Evolutionary conservation across 2,329 filamentous ascomycete genomes (phyloP), one percentile per base, ranked within the genome.

Genomic region (Huntiella savannae): DNA sequence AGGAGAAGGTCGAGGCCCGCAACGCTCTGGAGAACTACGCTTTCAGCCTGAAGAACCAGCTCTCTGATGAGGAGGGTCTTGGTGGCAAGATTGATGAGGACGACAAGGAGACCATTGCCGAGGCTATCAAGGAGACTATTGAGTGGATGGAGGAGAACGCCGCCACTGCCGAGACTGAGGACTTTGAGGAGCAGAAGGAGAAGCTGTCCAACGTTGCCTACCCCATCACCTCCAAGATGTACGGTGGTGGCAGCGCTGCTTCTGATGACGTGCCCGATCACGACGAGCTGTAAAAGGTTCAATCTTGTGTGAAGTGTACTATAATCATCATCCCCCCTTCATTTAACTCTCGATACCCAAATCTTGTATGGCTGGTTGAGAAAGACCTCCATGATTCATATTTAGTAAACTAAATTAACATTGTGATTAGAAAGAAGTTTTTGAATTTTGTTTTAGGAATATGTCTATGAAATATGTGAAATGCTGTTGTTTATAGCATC

Each of bases 181-280:
- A 96, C 71, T 95, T 96, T 58, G 87, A 95, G 67, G 91, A 98
- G 77, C 88, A 96, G 73, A 94, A 92, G 74, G 88, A 98, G 82
- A 95, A 95, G 76, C 76, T 98, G 55, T 92, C 83, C 58, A 82
- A 82, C 64, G 83, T 95, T 54, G 91, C 91, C 46, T 95, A 96
- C 71, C 91, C 91, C 55, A 98, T 98, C 69, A 98, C 91, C 57
- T 93, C 84, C 71, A 98, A 98, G 78, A 75, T 95, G 59, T 95
- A 95, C 72, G 64, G 70, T 56, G 64, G 70, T 55, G 76, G 71
- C 52, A 73, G 70, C 55, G 74, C 69, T 49, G 71, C 67, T 52
- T 80, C 77, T 51, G 81, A 84, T 54, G 82, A 86, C 54, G 82
- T 78, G 63, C 74, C 77, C 52, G 61, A 64, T 54, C 82, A 87